Evolutionary conservation across 352 stramenopile species (phyloP), one percentile per base, ranked within the genome.

Genomic region (Phytophthora europaea): DNA sequence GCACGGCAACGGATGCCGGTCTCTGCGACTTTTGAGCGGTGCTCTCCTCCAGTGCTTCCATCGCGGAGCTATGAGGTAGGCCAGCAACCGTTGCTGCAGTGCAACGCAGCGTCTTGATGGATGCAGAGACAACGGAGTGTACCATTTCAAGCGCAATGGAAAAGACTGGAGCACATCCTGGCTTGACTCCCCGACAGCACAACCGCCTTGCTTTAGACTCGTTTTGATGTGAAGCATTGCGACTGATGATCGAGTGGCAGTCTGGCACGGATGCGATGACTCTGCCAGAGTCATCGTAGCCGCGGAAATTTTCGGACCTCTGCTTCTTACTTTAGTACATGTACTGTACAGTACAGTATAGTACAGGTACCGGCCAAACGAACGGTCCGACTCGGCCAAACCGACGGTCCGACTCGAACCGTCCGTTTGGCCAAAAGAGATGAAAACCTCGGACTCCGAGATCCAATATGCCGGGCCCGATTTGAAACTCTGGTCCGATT

Each of bases 111-210:
- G 50, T 48, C 59, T 73, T 59, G n/a, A 48, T 63, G 45, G 48
- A 65, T 71, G 47, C n/a, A 31, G 23, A 72, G 64, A 20, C 31
- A 52, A 50, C 48, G 56, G 36, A 61, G 48, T 61, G 64, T 45
- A 52, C 26, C 26, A n/a, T 16, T 51, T 75, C 43, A 70, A 61
- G 56, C 34, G 54, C n/a, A n/a, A 61, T 62, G 61, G 61, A 65
- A 56, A 72, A 72, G 40, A 72, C 56, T 60, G 31, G 56, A 52
- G 38, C 62, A 72, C 38, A 76, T 76, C 69, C 28, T 58, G 64
- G 43, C 36, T 54, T 55, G 18, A 22, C 38, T 72, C 55, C 26
- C 62, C 69, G 33, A 76, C 63, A 60, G 36, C 45, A 73, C 63
- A 61, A 69, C 45, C 57, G 23, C 56, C n/a, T 45, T 54, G 38